Evolutionary conservation across 331 rosid species (phyloP), one percentile per base, ranked within the genome.

Genomic region (Quercus phellos): DNA sequence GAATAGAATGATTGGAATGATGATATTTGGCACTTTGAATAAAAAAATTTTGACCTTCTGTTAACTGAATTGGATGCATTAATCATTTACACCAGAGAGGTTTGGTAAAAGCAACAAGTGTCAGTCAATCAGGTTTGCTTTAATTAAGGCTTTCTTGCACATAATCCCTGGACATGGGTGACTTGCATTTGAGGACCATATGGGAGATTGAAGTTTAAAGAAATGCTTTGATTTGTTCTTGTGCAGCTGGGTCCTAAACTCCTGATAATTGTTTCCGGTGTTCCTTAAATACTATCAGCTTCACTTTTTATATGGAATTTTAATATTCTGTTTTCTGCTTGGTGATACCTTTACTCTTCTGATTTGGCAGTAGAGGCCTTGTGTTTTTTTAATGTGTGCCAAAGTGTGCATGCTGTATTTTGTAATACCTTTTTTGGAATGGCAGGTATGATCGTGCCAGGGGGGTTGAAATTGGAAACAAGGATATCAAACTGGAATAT

Each of bases 381-480:
- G 32, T 69, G 43, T 19, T 43, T 19, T 10, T 43, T 46, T 46
- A 46, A 46, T 46, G 53, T 12, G 53, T 46, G 53, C 53, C 53
- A 46, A 46, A 46, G 11, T 19, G 14, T 69, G 4, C 18, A 14
- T 69, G 17, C 18, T n/a, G 17, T 69, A 69, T 5, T 19, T 38
- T 19, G 16, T 53, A 4, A 53, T 55, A 4, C 46, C 7, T 59
- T 29, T 46, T 55, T 64, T 85, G 70, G 50, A 72, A 74, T 78
- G 76, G 43, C 86, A 95, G 99, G 90, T 95, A 75, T 58, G 99
- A 95, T 90, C 99, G 99, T 1, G 99, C 99, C 0, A 85, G 99
- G 78, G 98, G 99, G 73, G 99, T 93, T 74, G 99, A 95, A 89
- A 95, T 95, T 84, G 99, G 99, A 73, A 95, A 95, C 51, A 95